Evolutionary conservation across 805 yeast species (phyloP), one percentile per base, ranked within the genome.

Genomic region (Wilhelminamyces savonicus): DNA sequence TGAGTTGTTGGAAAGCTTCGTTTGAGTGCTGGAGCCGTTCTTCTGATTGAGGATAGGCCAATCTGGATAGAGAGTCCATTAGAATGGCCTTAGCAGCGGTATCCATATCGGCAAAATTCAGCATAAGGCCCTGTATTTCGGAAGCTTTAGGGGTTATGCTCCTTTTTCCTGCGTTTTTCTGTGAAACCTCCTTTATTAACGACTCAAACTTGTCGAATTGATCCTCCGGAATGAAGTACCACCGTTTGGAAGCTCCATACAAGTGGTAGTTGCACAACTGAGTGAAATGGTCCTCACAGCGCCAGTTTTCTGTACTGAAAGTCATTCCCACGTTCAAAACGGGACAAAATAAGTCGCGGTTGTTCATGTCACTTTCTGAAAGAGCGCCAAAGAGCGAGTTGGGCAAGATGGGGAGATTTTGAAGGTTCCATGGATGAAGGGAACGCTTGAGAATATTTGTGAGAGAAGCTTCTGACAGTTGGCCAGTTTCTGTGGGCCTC

Each of bases 201-300:
- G 35, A 29, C 43, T 80, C 84, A 44, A 71, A 78, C 32, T 66
- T 68, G 2, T 51, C 64, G 30, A 66, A 66, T 29, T 73, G 74
- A 42, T 60, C 57, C 11, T 78, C 79, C 0, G 80, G 71, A n/a
- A 81, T 63, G 32, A 77, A 66, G 37, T 74, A 78, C 83, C 85
- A 77, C 13, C 71, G 43, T 43, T 69, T 72, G 10, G 61, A 44
- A 5, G 71, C 70, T 2, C 87, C 88, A 28, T 62, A 40, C 38
- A 74, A 76, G 26, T 67, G 72, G 37, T 66, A 78, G 43, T 74
- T 76, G 17, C 68, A 54, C 8, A 59, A 45, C 25, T 75, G 74
- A 3, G 79, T 49, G 48, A 71, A 73, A 36, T 74, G 81, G 39
- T 80, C 87, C 40, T 74, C 82, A 31, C 66, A 50, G 13, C 54